Evolutionary conservation across 2,329 filamentous ascomycete genomes (phyloP).

Genomic region (Pseudocercospora eumusae): DNA sequence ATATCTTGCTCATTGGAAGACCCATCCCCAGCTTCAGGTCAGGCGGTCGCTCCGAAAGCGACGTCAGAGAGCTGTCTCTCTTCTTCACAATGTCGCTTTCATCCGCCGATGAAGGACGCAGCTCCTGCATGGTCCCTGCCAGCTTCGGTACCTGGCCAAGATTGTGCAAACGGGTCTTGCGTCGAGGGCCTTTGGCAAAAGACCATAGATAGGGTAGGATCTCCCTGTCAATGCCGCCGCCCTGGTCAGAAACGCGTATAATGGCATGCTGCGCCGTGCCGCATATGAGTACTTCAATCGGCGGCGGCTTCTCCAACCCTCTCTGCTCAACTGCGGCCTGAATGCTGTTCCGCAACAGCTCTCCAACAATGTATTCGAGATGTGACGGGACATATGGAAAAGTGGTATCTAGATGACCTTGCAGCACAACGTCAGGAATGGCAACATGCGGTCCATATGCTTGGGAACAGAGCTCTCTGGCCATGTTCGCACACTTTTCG

Average conservation of each 20-base stretch:
- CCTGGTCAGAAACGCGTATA: constrained; percentile 91
- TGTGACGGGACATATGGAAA: constrained; percentile 97
- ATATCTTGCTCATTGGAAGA: constrained; percentile 87
- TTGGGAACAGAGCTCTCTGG: constrained; percentile 70
- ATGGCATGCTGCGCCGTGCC: constrained; percentile 94
- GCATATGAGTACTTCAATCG: constrained; percentile 92
- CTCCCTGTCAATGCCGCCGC: constrained; percentile 84
- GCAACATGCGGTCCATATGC: constrained; percentile 70
- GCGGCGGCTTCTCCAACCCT: constrained; percentile 57
- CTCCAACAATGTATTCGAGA: constrained; percentile 94
- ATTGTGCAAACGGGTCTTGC: constrained; percentile 76
- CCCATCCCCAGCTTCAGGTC: constrained; percentile 90
- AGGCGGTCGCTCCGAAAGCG: constrained; percentile 78
- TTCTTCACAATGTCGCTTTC: constrained; percentile 37
- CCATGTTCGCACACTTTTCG: constrained; percentile 74
- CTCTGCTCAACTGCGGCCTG: constrained; percentile 84
- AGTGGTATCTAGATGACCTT: constrained; percentile 82
- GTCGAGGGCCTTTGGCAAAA: constrained; percentile 88
- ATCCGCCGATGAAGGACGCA: constrained; percentile 27
- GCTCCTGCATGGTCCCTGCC: constrained; percentile 83
- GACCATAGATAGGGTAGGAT: constrained; percentile 92
- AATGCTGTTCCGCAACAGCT: constrained; percentile 90
- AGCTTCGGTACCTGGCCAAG: constrained; percentile 84
- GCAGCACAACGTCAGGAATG: constrained; percentile 78
- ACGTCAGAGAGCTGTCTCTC: constrained; percentile 69